Conservation (phyloP, 2,329 filamentous ascomycete species). For the Diaporthe ilicicola region DNA sequence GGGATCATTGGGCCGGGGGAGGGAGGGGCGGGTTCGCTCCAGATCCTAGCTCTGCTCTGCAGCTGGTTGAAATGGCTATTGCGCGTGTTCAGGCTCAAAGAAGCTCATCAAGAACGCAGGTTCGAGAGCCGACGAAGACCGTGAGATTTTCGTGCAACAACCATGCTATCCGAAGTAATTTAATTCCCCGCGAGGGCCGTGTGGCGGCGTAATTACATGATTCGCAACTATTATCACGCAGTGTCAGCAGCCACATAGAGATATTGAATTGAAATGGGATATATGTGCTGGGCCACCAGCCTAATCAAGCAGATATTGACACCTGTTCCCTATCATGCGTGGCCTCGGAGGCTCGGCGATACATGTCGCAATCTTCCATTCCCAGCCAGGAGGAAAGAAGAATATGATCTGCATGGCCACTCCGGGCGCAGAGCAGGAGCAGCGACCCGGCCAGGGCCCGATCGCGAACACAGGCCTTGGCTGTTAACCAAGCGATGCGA, state of each 20-base stretch:
- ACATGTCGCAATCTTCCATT: not conserved
- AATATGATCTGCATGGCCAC: not conserved
- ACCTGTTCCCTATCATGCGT: conserved; percentile 11
- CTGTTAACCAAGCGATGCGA: conserved; percentile 6
- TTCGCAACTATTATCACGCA: not conserved
- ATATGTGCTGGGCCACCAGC: not conserved
- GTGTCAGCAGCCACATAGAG: conserved; percentile 15
- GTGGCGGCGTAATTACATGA: not conserved
- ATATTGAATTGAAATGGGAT: not conserved
- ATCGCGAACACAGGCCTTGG: conserved; percentile 10
- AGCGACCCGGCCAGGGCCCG: not conserved
- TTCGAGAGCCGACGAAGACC: no score
- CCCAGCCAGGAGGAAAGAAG: not conserved
- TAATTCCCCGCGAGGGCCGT: no score
- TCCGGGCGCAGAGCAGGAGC: not conserved
- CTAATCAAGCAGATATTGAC: not conserved
- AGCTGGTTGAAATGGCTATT: no score
- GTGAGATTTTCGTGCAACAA: not conserved
- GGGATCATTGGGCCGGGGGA: no score
- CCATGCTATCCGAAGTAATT: not conserved
- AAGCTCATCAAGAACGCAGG: no score
- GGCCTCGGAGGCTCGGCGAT: conserved; percentile 5
- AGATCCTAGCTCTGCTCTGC: no score
- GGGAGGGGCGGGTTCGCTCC: no score
- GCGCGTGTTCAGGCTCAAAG: no score